Evolutionary conservation across 257 asterid genomes (phyloP).

Genomic region (Mitragyna speciosa): DNA sequence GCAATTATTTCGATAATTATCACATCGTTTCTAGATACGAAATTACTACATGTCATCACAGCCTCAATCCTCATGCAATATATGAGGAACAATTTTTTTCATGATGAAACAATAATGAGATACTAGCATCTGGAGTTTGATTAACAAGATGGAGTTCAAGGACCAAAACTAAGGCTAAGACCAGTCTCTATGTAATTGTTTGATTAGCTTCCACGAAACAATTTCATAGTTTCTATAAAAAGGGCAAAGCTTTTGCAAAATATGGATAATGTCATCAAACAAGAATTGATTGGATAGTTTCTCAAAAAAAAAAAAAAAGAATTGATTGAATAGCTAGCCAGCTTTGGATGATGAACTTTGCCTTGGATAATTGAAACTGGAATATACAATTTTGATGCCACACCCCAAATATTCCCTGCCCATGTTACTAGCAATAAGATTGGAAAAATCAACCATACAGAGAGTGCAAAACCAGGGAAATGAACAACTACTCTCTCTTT

Average conservation of each 20-base stretch:
- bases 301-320: too few species aligned
- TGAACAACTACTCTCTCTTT: not conserved
- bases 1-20: not conserved
- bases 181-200: not conserved
- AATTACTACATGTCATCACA: not conserved
- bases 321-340: not conserved
- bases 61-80: not conserved
- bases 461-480: not conserved
- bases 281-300: not conserved
- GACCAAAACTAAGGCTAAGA: not conserved
- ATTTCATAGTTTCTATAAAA: not conserved
- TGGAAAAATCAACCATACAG: not conserved
- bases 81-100: not conserved
- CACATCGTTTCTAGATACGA: not conserved
- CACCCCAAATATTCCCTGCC: not conserved
- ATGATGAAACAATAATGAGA: not conserved
- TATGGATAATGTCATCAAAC: not conserved
- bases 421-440: not conserved
- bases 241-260: not conserved
- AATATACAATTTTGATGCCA: not conserved
- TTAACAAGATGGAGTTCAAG: too few species aligned
- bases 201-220: not conserved
- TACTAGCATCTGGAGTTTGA: not conserved
- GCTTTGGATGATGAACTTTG: not conserved
- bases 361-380: not conserved